phyloP scores from a whole-genome alignment of 140 eudicot genomes.

The Cichorium intybus region DNA sequence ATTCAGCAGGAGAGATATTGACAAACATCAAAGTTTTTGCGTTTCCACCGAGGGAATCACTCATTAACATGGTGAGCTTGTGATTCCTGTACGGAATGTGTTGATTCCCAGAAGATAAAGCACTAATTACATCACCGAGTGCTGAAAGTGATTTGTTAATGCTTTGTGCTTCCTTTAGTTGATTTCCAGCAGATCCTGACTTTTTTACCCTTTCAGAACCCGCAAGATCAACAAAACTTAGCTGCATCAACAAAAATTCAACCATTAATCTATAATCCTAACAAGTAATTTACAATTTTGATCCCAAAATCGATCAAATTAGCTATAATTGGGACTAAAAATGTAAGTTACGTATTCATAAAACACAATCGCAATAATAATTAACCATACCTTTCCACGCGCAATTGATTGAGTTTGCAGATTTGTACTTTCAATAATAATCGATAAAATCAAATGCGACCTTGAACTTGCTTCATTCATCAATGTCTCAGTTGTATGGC shows the following conservation, averaged over 20 bases:
- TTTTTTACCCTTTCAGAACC: conserved; percentile 97
- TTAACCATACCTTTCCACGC: conserved; percentile 87
- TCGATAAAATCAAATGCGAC: conserved; percentile 87
- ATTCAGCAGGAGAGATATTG: conserved; percentile 88
- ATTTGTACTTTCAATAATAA: conserved; percentile 82
- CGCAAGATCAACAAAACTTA: conserved; percentile 98
- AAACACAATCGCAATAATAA: not conserved
- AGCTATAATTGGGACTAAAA: too few relatives aligned
- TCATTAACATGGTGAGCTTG: conserved; percentile 93
- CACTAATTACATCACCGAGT: conserved; percentile 96
- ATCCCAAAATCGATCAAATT: too few relatives aligned
- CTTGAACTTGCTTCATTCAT: conserved; percentile 97
- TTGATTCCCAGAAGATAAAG: conserved; percentile 74
- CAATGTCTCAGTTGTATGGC: conserved; percentile 86
- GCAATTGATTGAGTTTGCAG: conserved; percentile 97
- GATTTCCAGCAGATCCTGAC: conserved; percentile 86
- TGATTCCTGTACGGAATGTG: conserved; percentile 97
- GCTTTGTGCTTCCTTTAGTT: conserved; percentile 94
- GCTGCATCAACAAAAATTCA: conserved; percentile 38
- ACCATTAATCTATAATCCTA: not conserved
- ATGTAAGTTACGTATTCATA: too few relatives aligned
- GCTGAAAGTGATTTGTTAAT: conserved; percentile 96
- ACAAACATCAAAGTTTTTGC: conserved; percentile 98
- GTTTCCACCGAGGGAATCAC: conserved; percentile 96
- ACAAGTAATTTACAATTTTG: too few relatives aligned